Evolutionary conservation across 148 eudicot species (phyloP).

Genomic region (Simmondsia chinensis): DNA sequence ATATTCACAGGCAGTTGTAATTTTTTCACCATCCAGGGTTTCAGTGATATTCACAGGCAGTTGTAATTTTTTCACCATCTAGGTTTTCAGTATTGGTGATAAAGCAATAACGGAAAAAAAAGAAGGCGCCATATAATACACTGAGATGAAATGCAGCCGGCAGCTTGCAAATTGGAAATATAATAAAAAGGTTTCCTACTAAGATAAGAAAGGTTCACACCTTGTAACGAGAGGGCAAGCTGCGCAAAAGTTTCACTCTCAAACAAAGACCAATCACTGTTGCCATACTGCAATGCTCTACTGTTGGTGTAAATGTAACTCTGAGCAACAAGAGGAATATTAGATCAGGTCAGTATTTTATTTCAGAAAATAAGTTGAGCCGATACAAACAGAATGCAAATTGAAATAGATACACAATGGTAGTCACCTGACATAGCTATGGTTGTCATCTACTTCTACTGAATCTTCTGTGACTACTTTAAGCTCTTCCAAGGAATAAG

Average conservation of each 20-base stretch:
- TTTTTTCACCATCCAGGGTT: no score
- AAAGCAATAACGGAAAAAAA: no score
- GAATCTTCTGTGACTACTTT: slow-evolving; percentile 95
- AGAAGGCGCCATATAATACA: no score
- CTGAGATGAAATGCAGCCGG: no score
- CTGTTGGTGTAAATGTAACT: slow-evolving; percentile 93
- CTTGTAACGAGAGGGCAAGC: slow-evolving; percentile 81
- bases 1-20: no score
- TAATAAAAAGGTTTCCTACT: neutral
- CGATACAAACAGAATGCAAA: neutral
- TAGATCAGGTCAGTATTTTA: neutral
- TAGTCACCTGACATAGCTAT: slow-evolving; percentile 57
- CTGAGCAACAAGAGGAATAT: slow-evolving; percentile 23
- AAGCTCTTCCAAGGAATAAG: slow-evolving; percentile 91
- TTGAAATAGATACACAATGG: neutral
- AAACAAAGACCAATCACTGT: slow-evolving; percentile 88
- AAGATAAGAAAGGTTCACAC: slow-evolving; percentile 15
- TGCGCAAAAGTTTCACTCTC: slow-evolving; percentile 89
- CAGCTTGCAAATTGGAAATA: no score
- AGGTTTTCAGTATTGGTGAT: no score
- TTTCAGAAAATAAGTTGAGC: neutral
- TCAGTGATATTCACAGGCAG: no score
- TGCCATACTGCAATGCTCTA: slow-evolving; percentile 98
- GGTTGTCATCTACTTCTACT: slow-evolving; percentile 66
- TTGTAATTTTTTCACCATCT: no score